phyloP scores from a whole-genome alignment of 2,329 filamentous ascomycete genomes.

The Aspergillus intermedius region DNA sequence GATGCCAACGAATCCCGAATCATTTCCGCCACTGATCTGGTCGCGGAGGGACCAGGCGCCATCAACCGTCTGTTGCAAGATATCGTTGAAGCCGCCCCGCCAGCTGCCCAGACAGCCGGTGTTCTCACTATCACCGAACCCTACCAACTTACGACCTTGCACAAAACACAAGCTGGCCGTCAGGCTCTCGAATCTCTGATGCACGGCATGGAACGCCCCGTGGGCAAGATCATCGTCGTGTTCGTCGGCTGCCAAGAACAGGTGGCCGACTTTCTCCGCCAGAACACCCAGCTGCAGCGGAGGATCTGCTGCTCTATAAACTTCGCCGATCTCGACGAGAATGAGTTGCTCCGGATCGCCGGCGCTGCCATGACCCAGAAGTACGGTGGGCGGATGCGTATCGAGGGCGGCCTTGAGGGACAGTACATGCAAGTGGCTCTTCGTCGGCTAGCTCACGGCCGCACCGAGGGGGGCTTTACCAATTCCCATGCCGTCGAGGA shows the following conservation, averaged over 20 bases:
- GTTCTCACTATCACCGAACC: conserved; percentile 12
- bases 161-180: conserved; percentile 1
- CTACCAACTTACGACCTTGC: conserved; percentile 3
- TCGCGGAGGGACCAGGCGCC: conserved; percentile 6
- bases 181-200: conserved; percentile 8
- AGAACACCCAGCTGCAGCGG: conserved; percentile 9
- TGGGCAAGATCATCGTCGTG: conserved; percentile 10
- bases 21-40: conserved; percentile 11
- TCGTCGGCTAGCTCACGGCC: conserved; percentile 12
- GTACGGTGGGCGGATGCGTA: conserved; percentile 13
- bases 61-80: conserved; percentile 5
- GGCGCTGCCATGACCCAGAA: conserved; percentile 7
- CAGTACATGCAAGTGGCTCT: conserved; percentile 14
- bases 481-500: conserved; percentile 13
- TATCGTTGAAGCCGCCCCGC: conserved; percentile 5
- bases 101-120: conserved; percentile 6
- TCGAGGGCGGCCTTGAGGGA: conserved; percentile 15
- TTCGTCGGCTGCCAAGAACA: conserved; percentile 8
- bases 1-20: conserved; percentile 8
- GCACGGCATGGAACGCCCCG: conserved; percentile 11
- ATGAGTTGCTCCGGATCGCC: conserved; percentile 3
- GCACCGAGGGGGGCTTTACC: conserved; percentile 9
- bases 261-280: conserved; percentile 9
- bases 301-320: conserved; percentile 12
- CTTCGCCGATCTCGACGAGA: conserved; percentile 13